phyloP scores from a whole-genome alignment of 1,284 basidiomycete genomes.

The Filobasidium uniguttulatum region DNA sequence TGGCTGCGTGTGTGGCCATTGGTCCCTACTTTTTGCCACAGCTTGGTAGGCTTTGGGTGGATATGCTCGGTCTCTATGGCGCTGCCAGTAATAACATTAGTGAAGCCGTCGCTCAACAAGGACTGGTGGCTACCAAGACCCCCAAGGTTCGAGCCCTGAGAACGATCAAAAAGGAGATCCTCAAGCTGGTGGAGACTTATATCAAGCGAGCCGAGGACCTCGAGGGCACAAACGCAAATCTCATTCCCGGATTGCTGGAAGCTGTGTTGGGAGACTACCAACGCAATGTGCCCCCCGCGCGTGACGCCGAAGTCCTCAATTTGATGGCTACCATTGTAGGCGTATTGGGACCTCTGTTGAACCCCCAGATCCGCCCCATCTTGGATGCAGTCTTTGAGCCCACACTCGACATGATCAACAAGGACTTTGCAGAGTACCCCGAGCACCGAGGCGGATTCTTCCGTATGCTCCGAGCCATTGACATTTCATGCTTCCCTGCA shows the following conservation, averaged over 20 bases:
- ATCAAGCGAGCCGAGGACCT: conserved; percentile 93
- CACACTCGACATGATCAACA: conserved; percentile 97
- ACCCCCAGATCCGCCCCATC: conserved; percentile 89
- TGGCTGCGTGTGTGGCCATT: conserved; percentile 92
- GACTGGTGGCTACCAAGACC: conserved; percentile 87
- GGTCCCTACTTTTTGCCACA: conserved; percentile 96
- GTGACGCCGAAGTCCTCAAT: conserved; percentile 95
- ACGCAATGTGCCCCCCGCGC: conserved; percentile 79
- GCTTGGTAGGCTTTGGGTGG: conserved; percentile 88
- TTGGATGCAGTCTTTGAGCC: conserved; percentile 96
- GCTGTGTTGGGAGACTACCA: conserved; percentile 95
- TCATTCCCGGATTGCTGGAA: conserved; percentile 91
- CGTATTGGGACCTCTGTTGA: conserved; percentile 66
- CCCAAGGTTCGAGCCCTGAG: conserved; percentile 88
- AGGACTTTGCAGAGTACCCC: conserved; percentile 95
- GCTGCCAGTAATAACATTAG: conserved; percentile 97
- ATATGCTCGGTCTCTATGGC: conserved; percentile 97
- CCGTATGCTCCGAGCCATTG: conserved; percentile 86
- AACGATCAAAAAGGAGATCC: conserved; percentile 97
- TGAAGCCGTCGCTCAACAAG: conserved; percentile 76
- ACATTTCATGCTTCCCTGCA: conserved; percentile 89
- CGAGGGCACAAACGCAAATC: conserved; percentile 75
- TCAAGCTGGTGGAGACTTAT: conserved; percentile 95
- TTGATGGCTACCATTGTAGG: conserved; percentile 95
- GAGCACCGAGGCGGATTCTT: conserved; percentile 98